phyloP scores from a whole-genome alignment of 352 stramenopile species.

The Pythium phragmiticola region DNA sequence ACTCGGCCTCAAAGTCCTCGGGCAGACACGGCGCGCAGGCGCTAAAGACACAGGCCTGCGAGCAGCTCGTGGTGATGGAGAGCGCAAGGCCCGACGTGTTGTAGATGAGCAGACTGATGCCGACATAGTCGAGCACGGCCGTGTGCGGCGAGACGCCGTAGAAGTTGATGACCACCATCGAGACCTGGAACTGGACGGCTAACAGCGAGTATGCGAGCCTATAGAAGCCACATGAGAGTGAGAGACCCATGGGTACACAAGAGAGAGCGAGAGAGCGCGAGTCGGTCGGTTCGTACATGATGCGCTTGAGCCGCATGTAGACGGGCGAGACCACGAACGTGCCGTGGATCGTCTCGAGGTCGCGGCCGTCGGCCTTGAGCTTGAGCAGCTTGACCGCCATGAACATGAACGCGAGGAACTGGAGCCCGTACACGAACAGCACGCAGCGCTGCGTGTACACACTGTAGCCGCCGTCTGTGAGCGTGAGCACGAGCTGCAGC shows the following conservation, averaged over 20 bases:
- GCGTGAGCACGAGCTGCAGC: slow-evolving; percentile 33
- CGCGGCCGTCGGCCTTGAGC: slow-evolving; percentile 48
- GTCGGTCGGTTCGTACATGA: slow-evolving; percentile 39
- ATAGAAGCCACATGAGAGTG: slow-evolving; percentile 22
- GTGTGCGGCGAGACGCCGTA: background rate
- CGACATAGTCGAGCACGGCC: background rate
- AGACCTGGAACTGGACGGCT: slow-evolving; percentile 50
- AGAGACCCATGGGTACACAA: background rate
- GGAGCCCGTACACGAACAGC: slow-evolving; percentile 45
- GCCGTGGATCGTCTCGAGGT: slow-evolving; percentile 65
- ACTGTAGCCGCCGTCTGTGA: slow-evolving; percentile 43
- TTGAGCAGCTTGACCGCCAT: slow-evolving; percentile 47
- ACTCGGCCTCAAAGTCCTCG: slow-evolving; percentile 21
- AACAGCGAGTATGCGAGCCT: slow-evolving; percentile 63
- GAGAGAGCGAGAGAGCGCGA: background rate
- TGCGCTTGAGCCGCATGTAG: slow-evolving; percentile 65
- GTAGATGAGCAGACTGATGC: slow-evolving; percentile 15
- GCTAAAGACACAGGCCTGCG: slow-evolving; percentile 19
- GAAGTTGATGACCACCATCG: slow-evolving; percentile 22
- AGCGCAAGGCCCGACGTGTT: slow-evolving; percentile 14
- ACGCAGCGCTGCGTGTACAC: slow-evolving; percentile 44
- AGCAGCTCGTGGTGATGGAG: slow-evolving; percentile 19
- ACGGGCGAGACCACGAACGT: slow-evolving; percentile 60
- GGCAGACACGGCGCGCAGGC: slow-evolving; percentile 11
- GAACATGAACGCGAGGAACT: slow-evolving; percentile 53